Base-by-base conservation (phyloP, 805 yeast species). In the Zygosaccharomyces lentus region DNA sequence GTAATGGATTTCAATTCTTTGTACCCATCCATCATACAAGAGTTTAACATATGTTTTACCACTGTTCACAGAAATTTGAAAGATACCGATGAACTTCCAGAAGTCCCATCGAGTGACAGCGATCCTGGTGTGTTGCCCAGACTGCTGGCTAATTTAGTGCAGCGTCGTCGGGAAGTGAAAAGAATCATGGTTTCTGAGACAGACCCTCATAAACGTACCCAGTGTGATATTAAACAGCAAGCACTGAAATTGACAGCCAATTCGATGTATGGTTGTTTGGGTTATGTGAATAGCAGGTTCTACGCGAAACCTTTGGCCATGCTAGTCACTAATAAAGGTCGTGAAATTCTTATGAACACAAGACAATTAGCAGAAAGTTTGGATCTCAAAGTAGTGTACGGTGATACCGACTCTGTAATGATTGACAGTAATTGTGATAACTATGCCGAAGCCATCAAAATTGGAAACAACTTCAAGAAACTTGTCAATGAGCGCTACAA, bases 331-430 rank as follows among this genome's bases (percentile, higher is more conserved):
- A 84, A 82, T 57, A 87, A 90, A 66, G 99, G 99, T 59, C 79
- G 99, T 70, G 98, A 93, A 65, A 88, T 90, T 64, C 76, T 93
- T 59, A 84, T 82, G 83, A 91, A 87, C 58, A 91, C 99, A 0
- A 79, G 95, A 64, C 95, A 86, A 58, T 72, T 93, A 50, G 99
- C 98, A 0, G 98, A 91, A 64, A 76, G 82, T 46, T 73, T 85
- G 57, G 84, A 84, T 0, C 73, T 93, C 48, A 73, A 87, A 45
- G 98, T 95, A 40, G 87, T 93, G 10, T 93, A 93, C 61, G 99
- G 99, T 74, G 99, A 93, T 70, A 93, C 99, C 0, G 99, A 93
- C 72, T 93, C 99, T 29, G 97, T 93, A 43, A 93, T 93, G 99
- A 88, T 93, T 63, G 95, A 91, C 65, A 88, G 98, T 2, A 89